Evolutionary conservation across 2,329 filamentous ascomycete genomes (phyloP).

Genomic region (Pseudopyrenochaeta lycopersici): DNA sequence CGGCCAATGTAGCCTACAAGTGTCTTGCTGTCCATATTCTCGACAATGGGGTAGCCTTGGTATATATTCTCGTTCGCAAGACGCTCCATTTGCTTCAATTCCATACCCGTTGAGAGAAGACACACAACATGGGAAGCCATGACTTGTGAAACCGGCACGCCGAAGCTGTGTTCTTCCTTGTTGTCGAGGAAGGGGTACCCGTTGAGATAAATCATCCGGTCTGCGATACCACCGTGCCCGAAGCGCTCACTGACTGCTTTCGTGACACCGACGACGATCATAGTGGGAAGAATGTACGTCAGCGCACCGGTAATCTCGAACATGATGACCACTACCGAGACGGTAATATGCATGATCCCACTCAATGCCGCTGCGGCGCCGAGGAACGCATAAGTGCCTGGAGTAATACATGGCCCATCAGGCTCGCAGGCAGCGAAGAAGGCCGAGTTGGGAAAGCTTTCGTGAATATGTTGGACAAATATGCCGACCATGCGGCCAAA

Average conservation of each 20-base stretch:
- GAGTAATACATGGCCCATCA: conserved; percentile 94
- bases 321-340: conserved; percentile 99
- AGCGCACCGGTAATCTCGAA: conserved; percentile 97
- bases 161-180: conserved; percentile 97
- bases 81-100: conserved; percentile 78
- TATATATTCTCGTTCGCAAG: conserved; percentile 81
- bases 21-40: conserved; percentile 73
- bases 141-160: conserved; percentile 87
- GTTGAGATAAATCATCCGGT: conserved; percentile 99
- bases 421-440: conserved; percentile 92
- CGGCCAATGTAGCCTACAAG: conserved; percentile 92
- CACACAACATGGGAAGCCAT: conserved; percentile 83
- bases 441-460: conserved; percentile 79
- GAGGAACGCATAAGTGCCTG: conserved; percentile 94
- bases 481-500: conserved; percentile 96
- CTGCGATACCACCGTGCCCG: conserved; percentile 95
- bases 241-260: conserved; percentile 92
- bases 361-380: conserved; percentile 90
- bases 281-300: conserved; percentile 96
- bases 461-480: conserved; percentile 86
- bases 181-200: conserved; percentile 96
- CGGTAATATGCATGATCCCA: conserved; percentile 97
- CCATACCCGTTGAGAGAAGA: conserved; percentile 77
- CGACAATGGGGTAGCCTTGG: conserved; percentile 92
- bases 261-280: conserved; percentile 98